These are phyloP conservation scores for Vicia faba DNA, from an alignment of 306 rosid species.

Conservation along the genomic window DNA sequence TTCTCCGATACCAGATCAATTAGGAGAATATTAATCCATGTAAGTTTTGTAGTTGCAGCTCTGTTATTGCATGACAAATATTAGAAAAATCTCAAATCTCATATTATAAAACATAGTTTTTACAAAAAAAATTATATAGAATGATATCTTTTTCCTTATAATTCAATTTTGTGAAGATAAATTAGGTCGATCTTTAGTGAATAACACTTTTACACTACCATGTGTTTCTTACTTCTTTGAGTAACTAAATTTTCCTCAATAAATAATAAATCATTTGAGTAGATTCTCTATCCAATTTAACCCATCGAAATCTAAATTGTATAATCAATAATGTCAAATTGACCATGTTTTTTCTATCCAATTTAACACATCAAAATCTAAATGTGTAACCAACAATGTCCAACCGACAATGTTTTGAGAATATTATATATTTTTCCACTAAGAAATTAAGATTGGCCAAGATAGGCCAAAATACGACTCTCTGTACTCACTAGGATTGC, in stretches of 20 bases:
- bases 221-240: background rate
- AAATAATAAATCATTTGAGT: background rate
- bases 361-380: too few relatives aligned
- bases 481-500: background rate
- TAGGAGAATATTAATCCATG: background rate
- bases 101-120: too few relatives aligned
- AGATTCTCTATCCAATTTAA: background rate
- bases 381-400: background rate
- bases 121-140: too few relatives aligned
- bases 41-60: conserved; percentile 2
- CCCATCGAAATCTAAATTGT: background rate
- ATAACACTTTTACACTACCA: background rate
- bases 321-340: too few relatives aligned
- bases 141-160: too few relatives aligned
- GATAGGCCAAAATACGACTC: conserved; percentile 4
- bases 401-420: background rate
- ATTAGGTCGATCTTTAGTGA: too few relatives aligned
- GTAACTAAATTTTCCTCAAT: too few relatives aligned
- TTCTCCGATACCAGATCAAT: background rate
- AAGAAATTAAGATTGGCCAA: background rate
- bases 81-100: too few relatives aligned
- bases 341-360: too few relatives aligned
- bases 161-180: too few relatives aligned
- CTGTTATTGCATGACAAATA: too few relatives aligned
- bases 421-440: background rate